phyloP scores from a whole-genome alignment of 164 flowering plant species.

The Nymphaea thermarum region DNA sequence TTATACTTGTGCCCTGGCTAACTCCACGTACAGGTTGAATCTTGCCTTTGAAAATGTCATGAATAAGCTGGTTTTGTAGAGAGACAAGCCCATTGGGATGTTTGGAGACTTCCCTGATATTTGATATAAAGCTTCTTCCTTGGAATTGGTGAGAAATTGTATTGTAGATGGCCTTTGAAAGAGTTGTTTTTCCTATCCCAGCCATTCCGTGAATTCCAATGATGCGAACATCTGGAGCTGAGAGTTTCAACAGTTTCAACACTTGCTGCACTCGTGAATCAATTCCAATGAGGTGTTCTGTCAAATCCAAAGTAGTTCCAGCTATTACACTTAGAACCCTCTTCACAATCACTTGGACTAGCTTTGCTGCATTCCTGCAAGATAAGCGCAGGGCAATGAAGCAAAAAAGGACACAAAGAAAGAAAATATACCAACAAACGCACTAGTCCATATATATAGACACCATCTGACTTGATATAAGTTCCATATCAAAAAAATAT shows the following conservation, averaged over 20 bases:
- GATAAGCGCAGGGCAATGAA: background rate
- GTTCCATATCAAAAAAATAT: no score
- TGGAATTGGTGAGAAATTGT: background rate
- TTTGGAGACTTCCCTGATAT: conserved; percentile 1
- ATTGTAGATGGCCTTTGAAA: conserved; percentile 1
- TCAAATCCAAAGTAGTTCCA: background rate
- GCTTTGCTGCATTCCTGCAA: background rate
- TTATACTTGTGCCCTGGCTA: background rate
- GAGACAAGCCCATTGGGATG: background rate
- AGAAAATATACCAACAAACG: background rate
- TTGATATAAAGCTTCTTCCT: background rate
- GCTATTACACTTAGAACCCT: background rate
- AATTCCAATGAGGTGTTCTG: background rate
- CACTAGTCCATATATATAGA: background rate
- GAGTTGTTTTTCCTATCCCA: background rate
- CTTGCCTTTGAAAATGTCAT: conserved; percentile 1
- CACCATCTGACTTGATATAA: no score
- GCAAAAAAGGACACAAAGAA: background rate
- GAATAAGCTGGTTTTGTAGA: conserved; percentile 8
- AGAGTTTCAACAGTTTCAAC: background rate
- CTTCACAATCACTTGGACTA: background rate
- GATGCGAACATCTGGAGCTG: background rate
- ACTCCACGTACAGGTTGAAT: background rate
- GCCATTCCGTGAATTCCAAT: background rate
- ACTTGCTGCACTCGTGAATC: background rate